Evolutionary conservation across 108 stramenopile species (phyloP).

Genomic region (Skeletonema grethae): DNA sequence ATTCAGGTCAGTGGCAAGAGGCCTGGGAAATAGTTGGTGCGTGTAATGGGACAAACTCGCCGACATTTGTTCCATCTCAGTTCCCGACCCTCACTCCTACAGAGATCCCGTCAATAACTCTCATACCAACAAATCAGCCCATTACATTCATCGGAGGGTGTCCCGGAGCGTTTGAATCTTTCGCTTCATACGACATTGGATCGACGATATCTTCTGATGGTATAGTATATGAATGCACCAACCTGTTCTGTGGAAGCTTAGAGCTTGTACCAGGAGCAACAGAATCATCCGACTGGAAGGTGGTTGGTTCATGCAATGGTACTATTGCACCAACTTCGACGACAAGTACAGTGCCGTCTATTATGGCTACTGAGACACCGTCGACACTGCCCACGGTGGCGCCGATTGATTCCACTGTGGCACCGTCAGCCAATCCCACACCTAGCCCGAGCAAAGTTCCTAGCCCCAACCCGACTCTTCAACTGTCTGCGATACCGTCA

Average conservation of each 20-base stretch:
- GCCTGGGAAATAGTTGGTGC: background rate
- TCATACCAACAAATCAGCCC: background rate
- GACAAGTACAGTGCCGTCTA: background rate
- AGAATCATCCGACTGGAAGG: too few relatives aligned
- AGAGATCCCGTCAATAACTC: background rate
- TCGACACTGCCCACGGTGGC: background rate
- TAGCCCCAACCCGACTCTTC: background rate
- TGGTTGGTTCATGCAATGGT: too few relatives aligned
- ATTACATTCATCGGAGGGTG: too few relatives aligned
- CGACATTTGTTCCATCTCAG: background rate
- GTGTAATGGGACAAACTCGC: background rate
- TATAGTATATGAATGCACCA: too few relatives aligned
- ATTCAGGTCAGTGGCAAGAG: background rate
- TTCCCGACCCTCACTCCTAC: background rate
- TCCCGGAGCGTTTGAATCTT: too few relatives aligned
- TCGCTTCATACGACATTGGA: too few relatives aligned
- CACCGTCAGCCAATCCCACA: background rate
- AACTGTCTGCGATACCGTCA: background rate
- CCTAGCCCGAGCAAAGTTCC: background rate
- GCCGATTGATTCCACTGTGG: background rate
- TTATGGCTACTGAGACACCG: background rate
- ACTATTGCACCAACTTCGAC: background rate
- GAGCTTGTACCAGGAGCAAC: too few relatives aligned
- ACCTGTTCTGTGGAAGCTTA: too few relatives aligned
- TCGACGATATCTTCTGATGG: too few relatives aligned